Percentiles rank a stretch among this genome's conserved stretches.
Evolutionary conservation across 2,329 filamentous ascomycete genomes (phyloP).

Genomic region (Colletotrichum brevisporum): DNA sequence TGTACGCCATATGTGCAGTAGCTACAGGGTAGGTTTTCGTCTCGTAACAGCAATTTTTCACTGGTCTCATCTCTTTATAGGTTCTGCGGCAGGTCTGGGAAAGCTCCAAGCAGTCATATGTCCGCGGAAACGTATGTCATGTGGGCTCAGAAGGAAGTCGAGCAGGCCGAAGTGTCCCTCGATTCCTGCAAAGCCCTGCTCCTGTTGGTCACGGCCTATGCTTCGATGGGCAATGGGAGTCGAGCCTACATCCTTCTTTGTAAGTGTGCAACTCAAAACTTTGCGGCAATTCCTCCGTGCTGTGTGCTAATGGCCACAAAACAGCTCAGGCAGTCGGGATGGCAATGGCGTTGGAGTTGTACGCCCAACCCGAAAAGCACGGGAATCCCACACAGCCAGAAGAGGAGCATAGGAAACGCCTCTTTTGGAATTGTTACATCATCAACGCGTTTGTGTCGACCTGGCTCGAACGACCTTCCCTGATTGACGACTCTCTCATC

Average conservation of each 20-base stretch:
- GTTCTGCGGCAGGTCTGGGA: slow-evolving; percentile 21
- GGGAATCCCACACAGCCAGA: background rate
- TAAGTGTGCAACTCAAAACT: background rate
- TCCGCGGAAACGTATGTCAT: slow-evolving; percentile 25
- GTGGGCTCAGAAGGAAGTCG: slow-evolving; percentile 30
- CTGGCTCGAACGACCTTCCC: slow-evolving; percentile 30
- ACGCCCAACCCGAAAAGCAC: slow-evolving; percentile 2
- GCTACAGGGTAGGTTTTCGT: slow-evolving; percentile 18
- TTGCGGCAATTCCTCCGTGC: slow-evolving; percentile 8
- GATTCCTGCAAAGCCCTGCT: slow-evolving; percentile 31
- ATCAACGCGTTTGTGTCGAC: slow-evolving; percentile 29
- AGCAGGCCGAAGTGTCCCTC: slow-evolving; percentile 1
- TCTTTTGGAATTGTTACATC: slow-evolving; percentile 34
- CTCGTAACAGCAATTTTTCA: too few relatives aligned
- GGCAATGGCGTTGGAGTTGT: slow-evolving; percentile 23
- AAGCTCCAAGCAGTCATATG: slow-evolving; percentile 29
- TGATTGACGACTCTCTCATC: slow-evolving; percentile 29
- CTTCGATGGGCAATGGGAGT: slow-evolving; percentile 21
- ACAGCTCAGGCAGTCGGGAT: slow-evolving; percentile 27
- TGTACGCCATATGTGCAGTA: slow-evolving; percentile 33
- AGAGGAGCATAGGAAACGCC: background rate
- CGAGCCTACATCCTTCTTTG: slow-evolving; percentile 18
- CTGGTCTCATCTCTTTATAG: background rate
- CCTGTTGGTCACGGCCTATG: slow-evolving; percentile 18
- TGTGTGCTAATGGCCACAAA: slow-evolving; percentile 1